Evolutionary conservation across 2,329 filamentous ascomycete genomes (phyloP).

Genomic region (Pestalotiopsis sp.): DNA sequence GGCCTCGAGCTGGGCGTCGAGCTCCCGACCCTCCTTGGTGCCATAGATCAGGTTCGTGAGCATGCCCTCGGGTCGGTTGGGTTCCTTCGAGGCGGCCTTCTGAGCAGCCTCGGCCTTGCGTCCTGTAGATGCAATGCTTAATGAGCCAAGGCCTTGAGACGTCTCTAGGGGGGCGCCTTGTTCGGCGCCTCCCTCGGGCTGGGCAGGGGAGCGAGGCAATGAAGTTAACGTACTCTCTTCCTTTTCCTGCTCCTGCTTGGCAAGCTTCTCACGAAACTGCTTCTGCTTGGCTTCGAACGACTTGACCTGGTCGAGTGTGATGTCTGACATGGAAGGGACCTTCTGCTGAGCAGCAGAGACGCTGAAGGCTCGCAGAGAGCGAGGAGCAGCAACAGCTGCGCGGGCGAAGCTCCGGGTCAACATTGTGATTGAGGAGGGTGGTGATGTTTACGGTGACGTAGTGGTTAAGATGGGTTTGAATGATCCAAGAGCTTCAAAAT

Average conservation of each 20-base stretch:
- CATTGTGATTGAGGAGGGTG: constrained; percentile 37
- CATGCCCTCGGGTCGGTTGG: constrained; percentile 69
- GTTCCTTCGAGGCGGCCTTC: constrained; percentile 55
- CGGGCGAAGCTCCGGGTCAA: constrained; percentile 54
- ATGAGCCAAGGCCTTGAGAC: constrained; percentile 42
- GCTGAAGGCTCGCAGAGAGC: constrained; percentile 58
- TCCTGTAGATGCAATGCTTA: constrained; percentile 49
- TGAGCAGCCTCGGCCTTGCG: constrained; percentile 60
- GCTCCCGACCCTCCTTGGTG: constrained; percentile 90
- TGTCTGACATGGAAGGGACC: constrained; percentile 82
- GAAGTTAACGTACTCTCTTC: constrained; percentile 73
- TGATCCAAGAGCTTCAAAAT: neutral
- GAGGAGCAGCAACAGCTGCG: constrained; percentile 46
- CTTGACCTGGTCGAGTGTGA: constrained; percentile 71
- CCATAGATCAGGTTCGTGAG: constrained; percentile 93
- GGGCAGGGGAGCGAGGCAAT: constrained; percentile 35
- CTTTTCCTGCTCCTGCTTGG: constrained; percentile 77
- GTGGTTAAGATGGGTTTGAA: neutral
- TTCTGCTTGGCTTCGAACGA: constrained; percentile 84
- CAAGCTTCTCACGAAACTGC: constrained; percentile 81
- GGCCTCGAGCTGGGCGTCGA: constrained; percentile 94
- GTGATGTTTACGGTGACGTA: neutral
- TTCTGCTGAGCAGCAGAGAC: constrained; percentile 52
- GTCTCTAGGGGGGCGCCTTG: constrained; percentile 16
- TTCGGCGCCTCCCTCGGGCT: constrained; percentile 19